phyloP scores from a whole-genome alignment of 1,284 basidiomycete genomes.

The Athelia sp. region DNA sequence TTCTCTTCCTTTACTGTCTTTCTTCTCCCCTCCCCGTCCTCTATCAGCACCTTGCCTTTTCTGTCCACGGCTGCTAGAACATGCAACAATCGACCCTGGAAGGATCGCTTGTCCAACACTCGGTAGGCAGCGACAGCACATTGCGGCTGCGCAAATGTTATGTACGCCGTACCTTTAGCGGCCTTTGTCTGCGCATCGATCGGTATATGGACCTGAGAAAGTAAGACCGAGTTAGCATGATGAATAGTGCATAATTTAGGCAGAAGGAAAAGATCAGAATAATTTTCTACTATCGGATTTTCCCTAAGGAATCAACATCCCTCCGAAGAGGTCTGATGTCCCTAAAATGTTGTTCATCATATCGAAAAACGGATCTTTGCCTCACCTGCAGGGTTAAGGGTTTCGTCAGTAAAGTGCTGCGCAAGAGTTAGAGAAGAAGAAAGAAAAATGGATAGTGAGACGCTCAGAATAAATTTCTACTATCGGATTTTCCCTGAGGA shows the following conservation, averaged over 20 bases:
- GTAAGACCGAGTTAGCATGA: background rate
- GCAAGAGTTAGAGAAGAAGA: slow-evolving; percentile 6
- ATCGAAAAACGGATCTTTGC: slow-evolving; percentile 4
- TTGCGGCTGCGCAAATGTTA: slow-evolving; percentile 65
- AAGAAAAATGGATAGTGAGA: background rate
- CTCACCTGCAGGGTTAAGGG: slow-evolving; percentile 15
- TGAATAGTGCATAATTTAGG: background rate
- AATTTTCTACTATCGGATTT: slow-evolving; percentile 38
- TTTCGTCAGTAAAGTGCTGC: background rate
- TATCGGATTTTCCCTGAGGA: slow-evolving; percentile 47
- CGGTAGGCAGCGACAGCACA: slow-evolving; percentile 77
- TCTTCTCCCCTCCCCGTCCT: slow-evolving; percentile 42
- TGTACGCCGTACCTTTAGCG: slow-evolving; percentile 83
- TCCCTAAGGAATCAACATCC: slow-evolving; percentile 33
- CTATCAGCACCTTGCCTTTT: slow-evolving; percentile 40
- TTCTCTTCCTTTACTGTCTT: slow-evolving; percentile 66
- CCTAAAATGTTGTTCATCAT: slow-evolving; percentile 31
- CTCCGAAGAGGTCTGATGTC: slow-evolving; percentile 33
- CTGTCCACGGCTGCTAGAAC: slow-evolving; percentile 81
- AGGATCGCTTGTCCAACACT: slow-evolving; percentile 78
- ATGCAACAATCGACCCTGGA: slow-evolving; percentile 91
- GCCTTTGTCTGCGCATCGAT: slow-evolving; percentile 63
- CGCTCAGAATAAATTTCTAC: slow-evolving; percentile 41
- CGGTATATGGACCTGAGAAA: slow-evolving; percentile 75
- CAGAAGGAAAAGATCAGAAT: slow-evolving; percentile 23